Evolutionary conservation across 495 filamentous ascomycete species (phyloP), one percentile per base, ranked within the genome.

Genomic region (Xylaria flabelliformis): DNA sequence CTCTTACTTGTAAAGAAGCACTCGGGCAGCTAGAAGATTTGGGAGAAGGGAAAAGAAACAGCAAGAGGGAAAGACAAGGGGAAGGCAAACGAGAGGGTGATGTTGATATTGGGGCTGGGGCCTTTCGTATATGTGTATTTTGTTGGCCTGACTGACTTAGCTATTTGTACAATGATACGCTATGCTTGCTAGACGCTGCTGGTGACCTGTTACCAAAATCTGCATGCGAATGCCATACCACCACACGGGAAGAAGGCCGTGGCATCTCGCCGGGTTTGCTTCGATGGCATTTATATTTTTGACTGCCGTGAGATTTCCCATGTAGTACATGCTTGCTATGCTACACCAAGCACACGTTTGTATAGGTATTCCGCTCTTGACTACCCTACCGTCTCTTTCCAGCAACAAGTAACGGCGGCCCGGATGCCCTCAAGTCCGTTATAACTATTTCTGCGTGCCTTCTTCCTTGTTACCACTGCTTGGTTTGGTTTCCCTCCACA

Each of bases 141-240:
- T 39, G 26, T 41, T 36, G 26, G 65, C 41, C 48, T 58, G 21
- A 7, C 64, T n/a, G 53, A 59, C 36, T 56, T 29, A 29, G 26
- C 3, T 58, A 21, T 44, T 39, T 39, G 41, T 29, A 56, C 36
- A 41, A 55, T 50, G 8, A 41, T 29, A 21, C 65, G 48, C 36
- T 56, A 42, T 64, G 21, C 21, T 21, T 34, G 61, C 61, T 64
- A 24, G 34, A 44, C 21, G 61, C 61, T 71, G 70, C 46, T 29
- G 64, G 70, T 72, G 70, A 72, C 70, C 63, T 72, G 70, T 72
- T 72, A 72, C 70, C 48, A 26, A 55, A 55, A 65, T 72, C 51
- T 56, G 53, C 70, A 71, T 44, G 70, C 36, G 9, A 29, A 58
- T 66, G 42, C 63, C 42, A 67, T 63, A 59, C 61, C 62, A 72